Evolutionary conservation across 352 stramenopile species (phyloP), one percentile per base, ranked within the genome.

Genomic region (Pythium coloratum): DNA sequence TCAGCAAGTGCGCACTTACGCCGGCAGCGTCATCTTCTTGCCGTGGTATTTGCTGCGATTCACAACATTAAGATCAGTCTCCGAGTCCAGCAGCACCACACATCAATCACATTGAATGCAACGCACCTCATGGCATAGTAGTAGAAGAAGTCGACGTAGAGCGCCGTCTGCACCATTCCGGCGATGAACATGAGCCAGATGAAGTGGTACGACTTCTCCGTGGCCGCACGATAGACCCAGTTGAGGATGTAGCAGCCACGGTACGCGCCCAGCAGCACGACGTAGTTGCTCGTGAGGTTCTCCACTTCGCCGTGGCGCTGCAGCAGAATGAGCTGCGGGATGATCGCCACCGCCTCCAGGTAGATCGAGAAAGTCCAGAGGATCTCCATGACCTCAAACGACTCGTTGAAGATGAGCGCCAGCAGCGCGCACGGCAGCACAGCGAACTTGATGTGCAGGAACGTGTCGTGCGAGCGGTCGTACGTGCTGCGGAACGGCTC

Each of bases 91-190:
- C 32, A 59, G 20, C 71, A 60, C 65, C n/a, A 63, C 36, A 65
- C 16, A 20, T 59, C 4, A 10, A 36, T 56, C 32, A 53, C 12
- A 16, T 44, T 16, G 36, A 7, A 5, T 7, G 12, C 4, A 12
- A 58, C 72, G 60, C 66, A 96, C 88, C 88, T 96, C 61, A 96
- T 91, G 55, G 97, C 80, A 76, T 99, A 99, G 86, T 99, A 99
- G 88, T 99, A 99, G 85, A 99, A 99, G 67, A 99, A 99, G 80
- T 99, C 98, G 28, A 97, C 95, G 84, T 99, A 99, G 38, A 99
- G 86, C 51, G 94, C 83, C 2, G 98, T 99, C 82, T 99, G 98
- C 63, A 99, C 88, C 66, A 99, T 95, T 24, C 97, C 98, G 59
- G 93, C 97, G 70, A 99, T 96, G 75, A 99, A 99, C 68, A 99